These are phyloP conservation scores for Albatrellus ellisii DNA, from an alignment of 768 basidiomycete genomes.

Conservation along the genomic window DNA sequence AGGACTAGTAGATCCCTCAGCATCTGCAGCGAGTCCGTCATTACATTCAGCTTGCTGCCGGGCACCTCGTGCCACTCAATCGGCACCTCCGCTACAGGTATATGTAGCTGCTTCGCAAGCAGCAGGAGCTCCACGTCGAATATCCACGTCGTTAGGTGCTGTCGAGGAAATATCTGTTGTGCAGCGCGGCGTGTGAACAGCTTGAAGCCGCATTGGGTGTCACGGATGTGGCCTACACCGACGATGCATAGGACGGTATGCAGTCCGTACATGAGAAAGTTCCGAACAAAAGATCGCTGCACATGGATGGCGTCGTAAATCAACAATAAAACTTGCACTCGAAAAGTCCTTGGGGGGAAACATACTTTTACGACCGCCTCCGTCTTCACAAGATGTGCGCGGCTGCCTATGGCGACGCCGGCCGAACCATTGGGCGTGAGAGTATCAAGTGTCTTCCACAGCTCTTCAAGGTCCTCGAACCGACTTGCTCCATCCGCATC, in stretches of 20 bases:
- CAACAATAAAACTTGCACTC: not conserved
- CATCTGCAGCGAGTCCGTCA: constrained; percentile 83
- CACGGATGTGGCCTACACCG: constrained; percentile 81
- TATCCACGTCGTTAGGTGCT: constrained; percentile 88
- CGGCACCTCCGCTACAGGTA: constrained; percentile 78
- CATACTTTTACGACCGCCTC: constrained; percentile 88
- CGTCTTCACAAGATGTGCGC: constrained; percentile 86
- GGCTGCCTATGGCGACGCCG: constrained; percentile 68
- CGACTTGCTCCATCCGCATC: constrained; percentile 92
- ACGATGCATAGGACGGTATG: constrained; percentile 82
- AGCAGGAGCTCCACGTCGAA: constrained; percentile 92
- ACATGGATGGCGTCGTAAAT: not conserved
- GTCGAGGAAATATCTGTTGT: constrained; percentile 68
- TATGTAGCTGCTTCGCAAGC: constrained; percentile 62
- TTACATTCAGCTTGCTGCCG: constrained; percentile 83
- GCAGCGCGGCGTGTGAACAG: constrained; percentile 80
- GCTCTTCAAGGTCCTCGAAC: constrained; percentile 69
- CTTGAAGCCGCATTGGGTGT: constrained; percentile 98
- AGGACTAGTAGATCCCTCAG: constrained; percentile 75
- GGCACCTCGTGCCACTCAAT: constrained; percentile 90
- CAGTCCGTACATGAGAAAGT: constrained; percentile 88
- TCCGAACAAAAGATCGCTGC: constrained; percentile 80
- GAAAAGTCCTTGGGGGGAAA: too few species aligned
- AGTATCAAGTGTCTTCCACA: constrained; percentile 65
- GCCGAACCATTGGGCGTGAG: constrained; percentile 37